These are phyloP conservation scores for Stygiomarasmius scandens DNA, from an alignment of 1,284 basidiomycete genomes.

Conservation along the genomic window DNA sequence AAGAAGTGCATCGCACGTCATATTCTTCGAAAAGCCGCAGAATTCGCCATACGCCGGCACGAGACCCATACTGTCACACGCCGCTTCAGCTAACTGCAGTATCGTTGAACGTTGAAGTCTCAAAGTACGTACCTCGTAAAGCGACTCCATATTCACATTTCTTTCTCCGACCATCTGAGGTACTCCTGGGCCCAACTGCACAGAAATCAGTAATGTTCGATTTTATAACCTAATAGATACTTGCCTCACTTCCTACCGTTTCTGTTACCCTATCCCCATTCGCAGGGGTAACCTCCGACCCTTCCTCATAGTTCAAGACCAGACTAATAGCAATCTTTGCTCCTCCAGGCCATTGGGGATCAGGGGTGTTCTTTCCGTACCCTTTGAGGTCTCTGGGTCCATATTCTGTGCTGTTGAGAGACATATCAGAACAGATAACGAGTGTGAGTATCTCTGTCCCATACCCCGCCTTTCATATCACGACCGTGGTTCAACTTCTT, in stretches of 20 bases:
- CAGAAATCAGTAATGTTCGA: background rate
- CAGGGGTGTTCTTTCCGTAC: conserved; percentile 14
- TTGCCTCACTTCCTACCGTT: conserved; percentile 11
- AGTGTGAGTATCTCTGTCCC: too few species aligned
- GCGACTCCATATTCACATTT: conserved; percentile 16
- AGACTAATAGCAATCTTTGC: conserved; percentile 17
- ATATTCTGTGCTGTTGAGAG: conserved; percentile 3
- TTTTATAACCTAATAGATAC: background rate
- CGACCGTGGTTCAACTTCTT: too few species aligned
- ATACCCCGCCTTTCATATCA: too few species aligned
- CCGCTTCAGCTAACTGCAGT: background rate
- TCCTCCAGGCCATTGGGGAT: conserved; percentile 16
- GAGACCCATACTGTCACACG: conserved; percentile 13
- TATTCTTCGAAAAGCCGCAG: conserved; percentile 14
- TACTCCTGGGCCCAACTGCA: conserved; percentile 11
- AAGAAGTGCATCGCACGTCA: conserved; percentile 13
- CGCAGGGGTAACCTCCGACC: conserved; percentile 13
- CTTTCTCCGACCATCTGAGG: conserved; percentile 12
- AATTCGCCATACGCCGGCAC: conserved; percentile 17
- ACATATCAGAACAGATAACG: background rate
- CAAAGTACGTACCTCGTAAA: conserved; percentile 12
- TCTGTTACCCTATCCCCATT: conserved; percentile 15
- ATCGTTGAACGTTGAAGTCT: too few species aligned
- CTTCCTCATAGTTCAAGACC: conserved; percentile 14
- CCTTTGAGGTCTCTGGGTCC: conserved; percentile 12